Base-by-base conservation (phyloP, 305 asterid species). In the Fraxinus ornus region DNA sequence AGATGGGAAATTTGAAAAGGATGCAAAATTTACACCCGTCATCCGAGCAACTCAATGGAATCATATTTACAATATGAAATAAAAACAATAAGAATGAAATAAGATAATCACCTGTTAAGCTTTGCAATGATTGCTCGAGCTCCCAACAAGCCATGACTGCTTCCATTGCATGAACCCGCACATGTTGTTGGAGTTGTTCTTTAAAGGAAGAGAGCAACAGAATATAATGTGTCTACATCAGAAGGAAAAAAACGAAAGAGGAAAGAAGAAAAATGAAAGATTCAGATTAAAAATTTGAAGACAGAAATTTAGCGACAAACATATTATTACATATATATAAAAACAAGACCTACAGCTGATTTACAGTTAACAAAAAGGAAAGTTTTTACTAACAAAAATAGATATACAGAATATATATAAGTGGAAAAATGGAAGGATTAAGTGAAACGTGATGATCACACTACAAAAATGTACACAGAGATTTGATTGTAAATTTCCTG, bases 121-220 rank as follows among this genome's bases (percentile, higher is more conserved):
- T 95, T 87, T 95, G 99, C 85, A 95, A 85, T 3, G 99, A 94
- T 79, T 95, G 99, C 89, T 95, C 99, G 2, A 95, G 97, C 91
- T 95, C 99, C 99, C 99, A 95, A 86, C 99, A 95, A 79, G 99
- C 98, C 99, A 94, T 95, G 91, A 95, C 99, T 19, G 99, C 97
- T 92, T 95, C 99, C 99, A 95, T 94, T 70, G 99, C 99, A 89
- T 95, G 99, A 77, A 95, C 98, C 0, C 99, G 96, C 39, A 95
- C 99, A 66, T 95, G 99, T 70, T 95, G 99, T 75, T 95, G 99
- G 81, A 95, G 93, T 88, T 95, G 99, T 73, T 95, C 99, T 94
- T 94, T 95, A 82, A 95, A 95, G 71, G 98, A 94, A 78, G 98
- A 94, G 68, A 95, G 97, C 90, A 95, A 85, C 37, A 95, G 91